Conservation (phyloP, 306 rosid species). For the Lathyrus aphaca region DNA sequence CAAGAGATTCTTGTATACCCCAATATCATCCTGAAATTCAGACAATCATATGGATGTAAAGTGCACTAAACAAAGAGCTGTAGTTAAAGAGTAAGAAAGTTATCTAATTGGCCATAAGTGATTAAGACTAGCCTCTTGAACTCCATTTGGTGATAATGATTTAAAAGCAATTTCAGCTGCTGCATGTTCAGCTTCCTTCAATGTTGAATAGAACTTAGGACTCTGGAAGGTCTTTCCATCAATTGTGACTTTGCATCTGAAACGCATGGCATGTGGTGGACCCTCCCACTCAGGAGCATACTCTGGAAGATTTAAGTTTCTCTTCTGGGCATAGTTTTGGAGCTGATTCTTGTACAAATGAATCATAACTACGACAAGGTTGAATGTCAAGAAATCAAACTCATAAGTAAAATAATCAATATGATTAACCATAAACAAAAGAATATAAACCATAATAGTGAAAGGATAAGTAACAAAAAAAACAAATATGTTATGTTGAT, state of each 20-base stretch:
- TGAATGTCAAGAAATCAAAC: slow-evolving; percentile 23
- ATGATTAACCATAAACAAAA: slow-evolving; percentile 30
- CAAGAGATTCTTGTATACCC: slow-evolving; percentile 76
- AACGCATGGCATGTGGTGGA: slow-evolving; percentile 75
- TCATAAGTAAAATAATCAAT: background rate
- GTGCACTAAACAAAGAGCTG: background rate
- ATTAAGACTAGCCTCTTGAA: slow-evolving; percentile 66
- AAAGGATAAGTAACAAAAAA: slow-evolving; percentile 19
- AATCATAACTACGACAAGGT: slow-evolving; percentile 46
- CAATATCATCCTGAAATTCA: slow-evolving; percentile 52
- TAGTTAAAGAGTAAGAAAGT: slow-evolving; percentile 13
- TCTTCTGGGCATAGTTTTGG: slow-evolving; percentile 70
- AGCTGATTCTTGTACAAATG: slow-evolving; percentile 74
- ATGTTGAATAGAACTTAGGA: slow-evolving; percentile 51
- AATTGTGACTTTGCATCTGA: slow-evolving; percentile 68
- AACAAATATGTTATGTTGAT: background rate
- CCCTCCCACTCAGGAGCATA: slow-evolving; percentile 81
- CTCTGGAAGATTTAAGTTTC: slow-evolving; percentile 53
- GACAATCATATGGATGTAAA: slow-evolving; percentile 28
- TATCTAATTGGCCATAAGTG: slow-evolving; percentile 18
- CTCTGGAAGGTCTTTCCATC: slow-evolving; percentile 66
- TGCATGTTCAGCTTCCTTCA: slow-evolving; percentile 91
- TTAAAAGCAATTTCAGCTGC: slow-evolving; percentile 78
- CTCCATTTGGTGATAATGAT: slow-evolving; percentile 52
- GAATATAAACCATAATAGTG: slow-evolving; percentile 13